Evolutionary conservation across 1,284 basidiomycete genomes (phyloP).

Genomic region (Cryptococcus neoformans): DNA sequence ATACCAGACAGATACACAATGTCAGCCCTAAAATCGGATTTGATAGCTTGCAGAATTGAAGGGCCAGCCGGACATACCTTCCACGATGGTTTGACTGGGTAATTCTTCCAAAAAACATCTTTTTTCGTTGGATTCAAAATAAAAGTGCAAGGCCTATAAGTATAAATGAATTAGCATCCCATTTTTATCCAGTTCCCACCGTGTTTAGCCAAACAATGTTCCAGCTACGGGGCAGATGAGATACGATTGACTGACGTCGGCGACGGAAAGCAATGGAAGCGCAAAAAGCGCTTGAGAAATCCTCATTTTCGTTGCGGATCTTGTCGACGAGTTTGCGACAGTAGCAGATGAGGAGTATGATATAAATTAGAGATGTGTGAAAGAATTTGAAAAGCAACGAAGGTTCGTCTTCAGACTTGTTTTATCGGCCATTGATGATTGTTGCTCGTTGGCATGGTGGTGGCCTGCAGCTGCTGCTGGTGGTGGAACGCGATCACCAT

Average conservation of each 20-base stretch:
- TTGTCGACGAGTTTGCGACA: background rate
- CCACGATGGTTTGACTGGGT: constrained; percentile 93
- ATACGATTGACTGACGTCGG: constrained; percentile 19
- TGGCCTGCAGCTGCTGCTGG: too few relatives aligned
- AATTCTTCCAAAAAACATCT: constrained; percentile 97
- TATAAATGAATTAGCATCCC: background rate
- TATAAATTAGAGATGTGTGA: too few relatives aligned
- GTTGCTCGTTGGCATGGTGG: too few relatives aligned
- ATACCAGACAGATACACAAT: background rate
- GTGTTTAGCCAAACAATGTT: background rate
- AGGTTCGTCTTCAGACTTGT: too few relatives aligned
- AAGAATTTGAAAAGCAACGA: too few relatives aligned
- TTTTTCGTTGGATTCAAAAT: constrained; percentile 85
- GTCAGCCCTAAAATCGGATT: background rate
- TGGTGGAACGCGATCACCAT: too few relatives aligned
- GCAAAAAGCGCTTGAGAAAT: constrained; percentile 16
- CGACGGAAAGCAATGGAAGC: constrained; percentile 23
- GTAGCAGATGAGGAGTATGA: too few relatives aligned
- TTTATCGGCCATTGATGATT: too few relatives aligned
- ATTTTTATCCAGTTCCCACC: background rate
- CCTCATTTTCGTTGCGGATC: constrained; percentile 13
- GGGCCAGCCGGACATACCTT: constrained; percentile 60
- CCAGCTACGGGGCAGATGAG: background rate
- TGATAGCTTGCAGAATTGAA: background rate
- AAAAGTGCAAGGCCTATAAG: constrained; percentile 74